Evolutionary conservation across 148 eudicot genomes (phyloP).

Genomic region (Persicaria tinctoria): DNA sequence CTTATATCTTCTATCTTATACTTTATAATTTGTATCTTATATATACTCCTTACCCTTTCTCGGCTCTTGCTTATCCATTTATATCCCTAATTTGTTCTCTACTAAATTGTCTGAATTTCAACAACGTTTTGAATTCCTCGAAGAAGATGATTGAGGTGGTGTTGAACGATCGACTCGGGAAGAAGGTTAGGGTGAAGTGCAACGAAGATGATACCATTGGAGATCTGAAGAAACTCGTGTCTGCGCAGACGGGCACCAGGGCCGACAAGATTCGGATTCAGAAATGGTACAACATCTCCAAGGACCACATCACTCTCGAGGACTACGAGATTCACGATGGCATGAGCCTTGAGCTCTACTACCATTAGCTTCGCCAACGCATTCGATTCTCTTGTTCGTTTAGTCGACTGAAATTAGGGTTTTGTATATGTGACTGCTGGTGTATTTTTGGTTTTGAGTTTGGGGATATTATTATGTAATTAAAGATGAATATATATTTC

Average conservation of each 20-base stretch:
- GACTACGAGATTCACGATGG: conserved; percentile 97
- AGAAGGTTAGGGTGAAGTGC: conserved; percentile 91
- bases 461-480: no score
- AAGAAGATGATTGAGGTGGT: conserved; percentile 71
- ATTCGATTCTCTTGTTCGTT: no score
- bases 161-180: conserved; percentile 60
- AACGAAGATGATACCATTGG: conserved; percentile 94
- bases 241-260: conserved; percentile 86
- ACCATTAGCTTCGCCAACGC: conserved; percentile 39
- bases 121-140: no score
- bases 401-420: neutral
- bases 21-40: no score
- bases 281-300: conserved; percentile 90
- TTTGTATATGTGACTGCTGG: no score
- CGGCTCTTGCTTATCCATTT: no score
- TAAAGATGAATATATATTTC: no score
- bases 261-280: conserved; percentile 87
- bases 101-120: no score
- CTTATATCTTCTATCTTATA: no score
- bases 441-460: no score
- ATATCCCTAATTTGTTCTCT: no score
- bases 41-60: no score
- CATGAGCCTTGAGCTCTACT: conserved; percentile 97
- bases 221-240: conserved; percentile 85
- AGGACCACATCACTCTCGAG: conserved; percentile 80